Conservation (phyloP, 257 asterid species). For the Marsdenia floribunda region DNA sequence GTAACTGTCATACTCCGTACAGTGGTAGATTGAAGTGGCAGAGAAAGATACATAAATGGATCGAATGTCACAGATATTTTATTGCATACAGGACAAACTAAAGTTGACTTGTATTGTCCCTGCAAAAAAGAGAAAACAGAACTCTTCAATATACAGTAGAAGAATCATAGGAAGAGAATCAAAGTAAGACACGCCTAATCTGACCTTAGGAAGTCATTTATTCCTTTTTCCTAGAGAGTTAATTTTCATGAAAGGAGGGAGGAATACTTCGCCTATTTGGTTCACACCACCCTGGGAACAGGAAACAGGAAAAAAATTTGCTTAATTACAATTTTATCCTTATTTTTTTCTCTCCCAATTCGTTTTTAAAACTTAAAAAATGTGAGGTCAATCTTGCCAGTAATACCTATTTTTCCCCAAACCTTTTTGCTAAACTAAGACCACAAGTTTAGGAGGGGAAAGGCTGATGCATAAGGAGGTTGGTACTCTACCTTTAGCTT, state of each 20-base stretch:
- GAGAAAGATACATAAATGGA: slow-evolving; percentile 96
- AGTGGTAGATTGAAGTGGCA: slow-evolving; percentile 89
- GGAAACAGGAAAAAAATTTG: neutral
- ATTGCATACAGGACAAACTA: slow-evolving; percentile 90
- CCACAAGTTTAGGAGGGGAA: neutral
- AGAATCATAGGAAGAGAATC: neutral
- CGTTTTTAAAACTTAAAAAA: too few relatives aligned
- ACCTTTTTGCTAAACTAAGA: too few relatives aligned
- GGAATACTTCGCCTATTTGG: neutral
- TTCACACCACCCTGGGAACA: neutral
- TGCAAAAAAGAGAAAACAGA: slow-evolving; percentile 31
- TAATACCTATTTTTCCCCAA: neutral
- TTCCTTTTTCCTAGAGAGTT: neutral
- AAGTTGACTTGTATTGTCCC: slow-evolving; percentile 99
- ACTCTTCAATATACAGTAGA: slow-evolving; percentile 8
- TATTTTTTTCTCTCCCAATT: neutral
- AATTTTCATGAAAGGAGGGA: neutral
- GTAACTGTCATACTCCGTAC: slow-evolving; percentile 90
- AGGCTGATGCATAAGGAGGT: neutral
- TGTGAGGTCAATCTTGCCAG: neutral
- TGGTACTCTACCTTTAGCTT: too few relatives aligned
- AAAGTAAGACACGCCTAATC: neutral
- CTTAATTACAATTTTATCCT: neutral
- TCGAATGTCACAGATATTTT: slow-evolving; percentile 94
- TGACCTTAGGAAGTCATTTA: neutral